These are phyloP conservation scores for Geotrichum europaeum DNA, from an alignment of 1,139 yeast species.

Conservation along the genomic window DNA sequence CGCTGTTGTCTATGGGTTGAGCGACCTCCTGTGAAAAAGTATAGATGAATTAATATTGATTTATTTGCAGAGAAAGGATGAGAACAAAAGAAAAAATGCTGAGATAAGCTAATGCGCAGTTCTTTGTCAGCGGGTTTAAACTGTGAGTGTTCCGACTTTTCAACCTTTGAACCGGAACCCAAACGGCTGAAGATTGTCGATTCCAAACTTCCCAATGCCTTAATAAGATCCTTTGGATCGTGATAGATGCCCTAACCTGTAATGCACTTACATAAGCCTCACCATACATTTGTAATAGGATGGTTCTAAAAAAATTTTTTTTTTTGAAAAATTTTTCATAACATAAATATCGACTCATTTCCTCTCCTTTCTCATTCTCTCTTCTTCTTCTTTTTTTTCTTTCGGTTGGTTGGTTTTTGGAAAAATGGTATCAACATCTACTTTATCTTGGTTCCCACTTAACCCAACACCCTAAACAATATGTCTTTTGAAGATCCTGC, in stretches of 20 bases:
- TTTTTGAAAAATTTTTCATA: neutral
- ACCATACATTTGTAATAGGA: neutral
- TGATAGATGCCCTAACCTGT: neutral
- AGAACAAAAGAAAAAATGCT: too few species aligned
- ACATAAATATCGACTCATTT: neutral
- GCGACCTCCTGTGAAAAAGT: neutral
- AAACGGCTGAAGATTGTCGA: neutral
- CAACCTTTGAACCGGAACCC: neutral
- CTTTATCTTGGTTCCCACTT: slow-evolving; percentile 9
- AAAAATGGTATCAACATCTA: slow-evolving; percentile 9
- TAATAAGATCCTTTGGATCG: neutral
- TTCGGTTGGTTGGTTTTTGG: slow-evolving; percentile 18
- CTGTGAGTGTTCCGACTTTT: neutral
- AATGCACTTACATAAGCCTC: neutral
- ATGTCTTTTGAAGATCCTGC: slow-evolving; percentile 42
- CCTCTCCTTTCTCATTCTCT: neutral
- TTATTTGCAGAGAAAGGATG: too few species aligned
- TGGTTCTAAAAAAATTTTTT: neutral
- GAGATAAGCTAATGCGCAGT: too few species aligned
- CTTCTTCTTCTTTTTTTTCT: slow-evolving; percentile 10
- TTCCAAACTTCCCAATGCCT: neutral
- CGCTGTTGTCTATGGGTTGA: neutral
- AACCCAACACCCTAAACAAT: neutral
- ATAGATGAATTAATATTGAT: neutral
- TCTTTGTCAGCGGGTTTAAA: too few species aligned